Percentiles rank a stretch among this genome's conserved stretches.
phyloP scores from a whole-genome alignment of 768 basidiomycete genomes.

The Leccinum incarnatum region DNA sequence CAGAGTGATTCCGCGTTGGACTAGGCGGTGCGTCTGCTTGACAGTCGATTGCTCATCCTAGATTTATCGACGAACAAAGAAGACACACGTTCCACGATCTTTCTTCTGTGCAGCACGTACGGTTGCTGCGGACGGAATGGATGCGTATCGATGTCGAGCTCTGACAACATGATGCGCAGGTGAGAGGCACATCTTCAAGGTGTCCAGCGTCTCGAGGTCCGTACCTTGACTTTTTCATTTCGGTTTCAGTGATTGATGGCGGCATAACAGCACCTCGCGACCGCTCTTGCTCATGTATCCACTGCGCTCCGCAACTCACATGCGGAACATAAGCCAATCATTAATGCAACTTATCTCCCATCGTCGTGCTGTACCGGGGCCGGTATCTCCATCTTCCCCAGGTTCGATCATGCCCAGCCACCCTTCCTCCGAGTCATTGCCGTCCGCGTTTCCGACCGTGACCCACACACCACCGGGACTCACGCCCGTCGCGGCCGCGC shows the following conservation, averaged over 20 bases:
- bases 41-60: neutral
- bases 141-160: conserved; percentile 81
- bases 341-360: conserved; percentile 42
- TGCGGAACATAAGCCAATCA: conserved; percentile 45
- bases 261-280: conserved; percentile 46
- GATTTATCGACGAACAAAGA: conserved; percentile 31
- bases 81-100: conserved; percentile 70
- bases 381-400: neutral
- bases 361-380: conserved; percentile 1
- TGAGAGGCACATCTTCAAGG: conserved; percentile 67
- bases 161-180: conserved; percentile 61
- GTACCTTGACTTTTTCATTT: conserved; percentile 14
- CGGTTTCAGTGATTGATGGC: conserved; percentile 6
- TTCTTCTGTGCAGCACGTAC: conserved; percentile 44
- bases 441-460: conserved; percentile 3
- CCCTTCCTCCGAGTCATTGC: neutral
- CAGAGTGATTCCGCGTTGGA: conserved; percentile 24
- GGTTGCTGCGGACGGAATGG: conserved; percentile 53
- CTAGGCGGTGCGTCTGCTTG: conserved; percentile 19
- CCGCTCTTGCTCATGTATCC: conserved; percentile 53
- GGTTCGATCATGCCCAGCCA: neutral
- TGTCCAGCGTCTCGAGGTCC: conserved; percentile 56
- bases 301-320: conserved; percentile 57
- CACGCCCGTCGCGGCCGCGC: conserved; percentile 28
- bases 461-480: conserved; percentile 4